Base-by-base conservation (phyloP, 148 eudicot genomes). In the Persicaria maculosa region DNA sequence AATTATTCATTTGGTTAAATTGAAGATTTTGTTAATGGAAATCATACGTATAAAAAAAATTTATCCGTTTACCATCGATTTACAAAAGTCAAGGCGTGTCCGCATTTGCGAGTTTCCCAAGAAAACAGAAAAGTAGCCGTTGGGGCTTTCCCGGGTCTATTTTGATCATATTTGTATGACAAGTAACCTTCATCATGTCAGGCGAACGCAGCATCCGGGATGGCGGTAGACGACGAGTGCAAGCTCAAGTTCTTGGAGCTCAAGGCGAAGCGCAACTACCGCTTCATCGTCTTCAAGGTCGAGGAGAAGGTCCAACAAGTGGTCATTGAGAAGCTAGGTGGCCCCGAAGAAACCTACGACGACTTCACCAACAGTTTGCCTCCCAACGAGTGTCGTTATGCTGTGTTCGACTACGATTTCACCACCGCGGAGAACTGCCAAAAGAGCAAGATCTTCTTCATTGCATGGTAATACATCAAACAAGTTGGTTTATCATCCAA, bases 371-470 rank as follows among this genome's bases (percentile, higher is more conserved):
- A 74, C 20, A 17, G 74, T 67, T 77, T 85, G 77, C 85, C 87
- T 48, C 45, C 72, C 3, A 31, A 85, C 59, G 87, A 82, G 31
- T 82, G 85, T 36, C 83, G 85, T 48, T 84, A 82, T 57, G 87
- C 87, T 19, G 85, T 82, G 50, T 85, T 50, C 52, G 85, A 82
- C 19, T 82, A 68, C 22, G 87, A 82, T 76, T 85, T 82, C 64
- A 82, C 78, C 58, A 85, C 85, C 65, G 43, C 62, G 31, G 83
- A 82, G 48, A 82, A 85, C 22, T 79, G 83, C 45, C 84, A 84
- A 74, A 84, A 81, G 79, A 79, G 81, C 87, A 84, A 84, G 81
- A 82, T 85, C 31, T 85, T 82, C 80, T 85, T 85, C 80, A 62
- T 85, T 72, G 85, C 87, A 1, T 85, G 87, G 85, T 82, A 75